phyloP scores from a whole-genome alignment of 1,284 basidiomycete species.

The Chalciporus piperatoides region DNA sequence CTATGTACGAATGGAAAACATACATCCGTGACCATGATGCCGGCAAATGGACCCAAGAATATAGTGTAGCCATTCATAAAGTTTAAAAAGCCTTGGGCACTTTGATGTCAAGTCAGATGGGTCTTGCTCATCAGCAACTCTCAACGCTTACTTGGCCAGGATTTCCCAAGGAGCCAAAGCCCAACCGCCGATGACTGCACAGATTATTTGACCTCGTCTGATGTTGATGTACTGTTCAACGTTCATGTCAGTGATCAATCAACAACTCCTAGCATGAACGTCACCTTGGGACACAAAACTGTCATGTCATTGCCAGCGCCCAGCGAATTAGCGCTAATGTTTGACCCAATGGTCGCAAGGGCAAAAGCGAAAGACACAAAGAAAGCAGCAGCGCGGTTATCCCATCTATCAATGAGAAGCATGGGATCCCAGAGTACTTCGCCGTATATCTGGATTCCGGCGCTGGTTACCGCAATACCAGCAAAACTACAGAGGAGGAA shows the following conservation, averaged over 20 bases:
- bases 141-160: slow-evolving; percentile 37
- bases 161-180: slow-evolving; percentile 52
- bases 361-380: slow-evolving; percentile 57
- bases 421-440: slow-evolving; percentile 49
- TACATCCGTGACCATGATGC: slow-evolving; percentile 70
- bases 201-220: slow-evolving; percentile 58
- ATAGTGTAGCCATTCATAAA: slow-evolving; percentile 70
- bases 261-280: background rate
- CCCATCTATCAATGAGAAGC: slow-evolving; percentile 51
- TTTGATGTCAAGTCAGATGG: slow-evolving; percentile 16
- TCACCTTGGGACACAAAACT: slow-evolving; percentile 43
- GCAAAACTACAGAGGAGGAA: slow-evolving; percentile 56
- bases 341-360: slow-evolving; percentile 59
- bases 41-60: slow-evolving; percentile 69
- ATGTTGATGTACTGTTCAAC: slow-evolving; percentile 53
- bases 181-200: slow-evolving; percentile 58
- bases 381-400: slow-evolving; percentile 66
- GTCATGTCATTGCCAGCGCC: slow-evolving; percentile 65
- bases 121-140: background rate
- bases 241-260: slow-evolving; percentile 3
- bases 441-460: slow-evolving; percentile 49
- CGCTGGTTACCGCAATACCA: slow-evolving; percentile 54
- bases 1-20: slow-evolving; percentile 22
- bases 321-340: slow-evolving; percentile 62
- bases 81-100: slow-evolving; percentile 45